These are phyloP conservation scores for Peniophora sp. DNA, from an alignment of 1,284 basidiomycete species.

Conservation along the genomic window DNA sequence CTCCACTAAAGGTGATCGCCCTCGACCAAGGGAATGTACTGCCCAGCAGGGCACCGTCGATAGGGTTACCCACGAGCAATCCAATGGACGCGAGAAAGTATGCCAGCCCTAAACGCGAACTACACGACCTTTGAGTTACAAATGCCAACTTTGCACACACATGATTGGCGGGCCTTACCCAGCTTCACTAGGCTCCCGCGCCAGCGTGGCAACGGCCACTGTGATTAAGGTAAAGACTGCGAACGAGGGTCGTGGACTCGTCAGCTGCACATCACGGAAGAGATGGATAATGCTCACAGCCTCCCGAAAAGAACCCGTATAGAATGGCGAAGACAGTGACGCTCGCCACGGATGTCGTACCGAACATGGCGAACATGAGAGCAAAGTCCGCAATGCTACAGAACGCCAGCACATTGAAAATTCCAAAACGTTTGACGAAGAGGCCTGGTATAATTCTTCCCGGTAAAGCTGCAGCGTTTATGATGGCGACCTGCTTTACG, in stretches of 20 bases:
- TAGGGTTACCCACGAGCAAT: neutral
- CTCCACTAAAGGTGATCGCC: neutral
- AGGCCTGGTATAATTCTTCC: conserved; percentile 12
- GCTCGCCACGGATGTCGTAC: conserved; percentile 6
- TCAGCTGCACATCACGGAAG: too few species aligned
- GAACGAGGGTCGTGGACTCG: neutral
- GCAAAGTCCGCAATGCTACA: conserved; percentile 4
- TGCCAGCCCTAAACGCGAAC: neutral
- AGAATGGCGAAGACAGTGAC: conserved; percentile 8
- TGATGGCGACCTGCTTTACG: conserved; percentile 16
- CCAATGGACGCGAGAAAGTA: neutral
- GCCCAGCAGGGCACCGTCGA: neutral
- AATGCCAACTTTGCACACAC: neutral
- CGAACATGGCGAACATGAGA: conserved; percentile 15
- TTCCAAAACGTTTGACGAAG: conserved; percentile 7
- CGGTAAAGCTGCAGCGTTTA: conserved; percentile 9
- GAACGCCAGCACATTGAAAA: conserved; percentile 5
- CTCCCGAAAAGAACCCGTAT: conserved; percentile 13
- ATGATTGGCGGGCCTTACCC: conserved; percentile 6
- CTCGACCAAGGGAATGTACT: neutral
- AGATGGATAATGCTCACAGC: conserved; percentile 7
- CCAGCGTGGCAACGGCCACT: neutral
- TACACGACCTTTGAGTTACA: neutral
- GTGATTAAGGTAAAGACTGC: conserved; percentile 2
- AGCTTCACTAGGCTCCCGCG: neutral